Conservation (phyloP, 169 alveolate species). For the Babesia divergens region DNA sequence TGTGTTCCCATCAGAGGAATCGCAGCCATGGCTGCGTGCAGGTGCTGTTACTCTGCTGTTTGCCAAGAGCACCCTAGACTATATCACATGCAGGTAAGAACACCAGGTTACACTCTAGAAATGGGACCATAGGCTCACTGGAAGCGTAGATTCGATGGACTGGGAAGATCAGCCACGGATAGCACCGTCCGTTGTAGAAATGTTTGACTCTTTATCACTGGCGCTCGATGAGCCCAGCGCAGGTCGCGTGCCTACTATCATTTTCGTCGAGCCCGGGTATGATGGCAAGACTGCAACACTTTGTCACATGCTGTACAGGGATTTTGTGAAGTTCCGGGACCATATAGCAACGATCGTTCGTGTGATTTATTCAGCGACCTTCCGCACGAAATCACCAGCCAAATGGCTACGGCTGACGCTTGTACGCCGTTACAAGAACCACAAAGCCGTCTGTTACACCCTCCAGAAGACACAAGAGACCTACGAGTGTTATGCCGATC, state of each 20-base stretch:
- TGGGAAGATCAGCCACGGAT: slow-evolving; percentile 75
- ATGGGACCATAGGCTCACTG: slow-evolving; percentile 37
- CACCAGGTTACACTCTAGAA: not conserved
- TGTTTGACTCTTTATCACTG: slow-evolving; percentile 69
- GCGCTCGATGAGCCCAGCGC: slow-evolving; percentile 52
- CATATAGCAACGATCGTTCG: slow-evolving; percentile 72
- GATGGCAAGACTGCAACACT: not conserved
- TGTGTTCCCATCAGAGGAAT: not conserved
- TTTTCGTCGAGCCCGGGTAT: slow-evolving; percentile 57
- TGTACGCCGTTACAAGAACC: slow-evolving; percentile 41
- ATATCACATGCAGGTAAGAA: slow-evolving; percentile 70
- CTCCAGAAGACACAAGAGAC: slow-evolving; percentile 13
- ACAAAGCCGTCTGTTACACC: slow-evolving; percentile 40
- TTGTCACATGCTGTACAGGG: slow-evolving; percentile 33
- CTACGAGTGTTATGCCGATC: slow-evolving; percentile 24
- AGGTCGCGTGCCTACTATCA: slow-evolving; percentile 13
- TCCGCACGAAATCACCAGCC: slow-evolving; percentile 64
- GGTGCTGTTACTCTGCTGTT: slow-evolving; percentile 41
- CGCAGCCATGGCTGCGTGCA: not conserved
- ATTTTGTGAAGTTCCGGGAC: slow-evolving; percentile 71
- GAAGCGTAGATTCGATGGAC: slow-evolving; percentile 44
- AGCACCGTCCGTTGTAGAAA: slow-evolving; percentile 69
- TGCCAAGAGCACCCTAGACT: slow-evolving; percentile 72
- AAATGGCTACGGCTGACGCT: slow-evolving; percentile 53
- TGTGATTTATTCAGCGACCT: slow-evolving; percentile 72